Evolutionary conservation across 495 filamentous ascomycete species (phyloP), one percentile per base, ranked within the genome.

Genomic region (Talaromyces trachyspermus): DNA sequence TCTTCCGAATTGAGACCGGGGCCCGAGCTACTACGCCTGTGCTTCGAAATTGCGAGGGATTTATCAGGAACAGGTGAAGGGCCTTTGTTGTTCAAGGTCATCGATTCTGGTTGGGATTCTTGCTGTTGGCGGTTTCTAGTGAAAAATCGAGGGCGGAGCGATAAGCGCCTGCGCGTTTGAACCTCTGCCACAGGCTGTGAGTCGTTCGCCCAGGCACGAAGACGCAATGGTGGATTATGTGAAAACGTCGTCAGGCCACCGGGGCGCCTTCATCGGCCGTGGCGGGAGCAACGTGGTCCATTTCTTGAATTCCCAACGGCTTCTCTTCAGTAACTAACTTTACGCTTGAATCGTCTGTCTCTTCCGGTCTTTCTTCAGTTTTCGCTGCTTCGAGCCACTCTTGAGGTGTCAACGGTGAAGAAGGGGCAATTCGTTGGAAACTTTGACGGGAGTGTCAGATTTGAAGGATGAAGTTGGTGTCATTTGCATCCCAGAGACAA

Each of bases 361-460:
- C 20, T 8, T 30, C 24, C 19, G 12, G 7, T 19, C 19, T 11
- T n/a, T 25, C 15, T 36, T 49, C 37, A 4, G 29, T 19, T 27
- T 43, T 49, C n/a, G 38, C 39, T 14, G 69, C 69, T 23, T 68
- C 69, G 41, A 72, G 37, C 69, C 69, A 72, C 24, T 72, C 69
- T 33, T 67, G 63, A 7, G 69, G 62, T 2, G 66, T 68, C 7
- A 71, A 47, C 5, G 64, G 64, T 3, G 61, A 59, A 3, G 63
- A 57, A 3, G 54, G 59, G 57, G 55, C 20, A 1, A 49, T 48
- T 14, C 49, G 14, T 15, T 50, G 35, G 29, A 37, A 32, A 1
- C 37, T 36, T 7, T 37, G 27, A 4, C 43, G 5, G 51, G 43
- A 3, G 44, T 43, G 24, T 45, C 41, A 20, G 49, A 49, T 25